Percentiles rank a stretch among this genome's conserved stretches.
phyloP scores from a whole-genome alignment of 1,284 basidiomycete genomes.

The Lentinus polychrous region DNA sequence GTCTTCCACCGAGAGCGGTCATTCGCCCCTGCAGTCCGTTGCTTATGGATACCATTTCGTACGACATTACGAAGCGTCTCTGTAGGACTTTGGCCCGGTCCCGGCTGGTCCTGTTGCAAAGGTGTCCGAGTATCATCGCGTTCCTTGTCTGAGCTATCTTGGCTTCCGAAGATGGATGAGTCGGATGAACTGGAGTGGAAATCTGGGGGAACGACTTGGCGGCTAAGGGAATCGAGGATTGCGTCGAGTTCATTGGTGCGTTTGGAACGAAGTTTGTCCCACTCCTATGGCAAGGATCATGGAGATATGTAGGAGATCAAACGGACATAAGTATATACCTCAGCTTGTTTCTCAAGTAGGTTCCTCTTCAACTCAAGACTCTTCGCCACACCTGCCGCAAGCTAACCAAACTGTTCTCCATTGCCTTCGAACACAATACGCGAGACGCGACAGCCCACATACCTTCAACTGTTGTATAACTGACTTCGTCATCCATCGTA shows the following conservation, averaged over 20 bases:
- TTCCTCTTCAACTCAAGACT: constrained; percentile 63
- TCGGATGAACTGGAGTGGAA: constrained; percentile 60
- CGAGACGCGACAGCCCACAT: constrained; percentile 6
- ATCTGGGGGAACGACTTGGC: constrained; percentile 65
- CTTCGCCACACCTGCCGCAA: constrained; percentile 65
- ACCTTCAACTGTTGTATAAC: constrained; percentile 72
- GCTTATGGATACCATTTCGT: constrained; percentile 19
- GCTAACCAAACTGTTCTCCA: constrained; percentile 30
- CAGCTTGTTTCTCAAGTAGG: constrained; percentile 49
- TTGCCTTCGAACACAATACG: background rate
- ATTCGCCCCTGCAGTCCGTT: constrained; percentile 20
- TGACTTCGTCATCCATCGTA: constrained; percentile 66
- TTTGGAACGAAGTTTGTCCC: constrained; percentile 56
- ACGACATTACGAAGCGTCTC: constrained; percentile 24
- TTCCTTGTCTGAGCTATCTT: constrained; percentile 46
- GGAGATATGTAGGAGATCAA: background rate
- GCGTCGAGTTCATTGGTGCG: constrained; percentile 55
- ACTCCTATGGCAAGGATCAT: constrained; percentile 40
- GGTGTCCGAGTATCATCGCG: constrained; percentile 16
- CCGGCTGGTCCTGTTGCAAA: background rate
- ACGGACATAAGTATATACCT: constrained; percentile 35
- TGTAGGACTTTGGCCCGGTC: constrained; percentile 25
- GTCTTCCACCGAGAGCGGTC: constrained; percentile 71
- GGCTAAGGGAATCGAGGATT: constrained; percentile 63
- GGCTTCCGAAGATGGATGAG: constrained; percentile 71